Base-by-base conservation (phyloP, 139 green algal species). In the Tetraselmis striata region DNA sequence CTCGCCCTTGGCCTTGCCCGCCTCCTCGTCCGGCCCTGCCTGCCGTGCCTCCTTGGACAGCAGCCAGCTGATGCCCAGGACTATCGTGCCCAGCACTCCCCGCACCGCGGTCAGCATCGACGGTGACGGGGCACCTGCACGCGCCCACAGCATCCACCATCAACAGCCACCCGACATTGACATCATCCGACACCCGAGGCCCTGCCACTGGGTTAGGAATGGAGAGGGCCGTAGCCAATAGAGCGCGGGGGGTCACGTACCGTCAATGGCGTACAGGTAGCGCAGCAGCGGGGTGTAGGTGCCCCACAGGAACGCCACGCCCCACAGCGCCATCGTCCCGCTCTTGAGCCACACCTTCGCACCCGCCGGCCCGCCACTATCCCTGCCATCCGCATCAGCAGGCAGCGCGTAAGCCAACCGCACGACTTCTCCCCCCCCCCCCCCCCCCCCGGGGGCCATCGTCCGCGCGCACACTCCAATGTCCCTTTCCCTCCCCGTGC, bases 291-390 rank as follows among this genome's bases (percentile, higher is more conserved):
- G 81, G 23, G 67, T 76, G 45, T 84, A 84, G 2, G 81, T 84
- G 58, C 81, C 81, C 81, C 81, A 84, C 2, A 84, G 24, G 29
- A 84, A 78, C 29, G 81, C 67, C 27, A 84, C 81, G n/a, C 28
- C 25, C 26, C 74, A 1, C 23, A 84, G 74, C 27, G 25, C 26
- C 31, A 81, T 25, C 45, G 45, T 67, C 11, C 45, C 45, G 45
- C 45, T 18, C 11, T 18, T 5, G 5, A 67, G 5, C 45, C 45
- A 67, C 45, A 18, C 11, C 45, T 67, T 18, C 45, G n/a, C n/a
- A n/a, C n/a, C n/a, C n/a, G n/a, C n/a, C n/a, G n/a, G n/a, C n/a
- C n/a, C n/a, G n/a, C n/a, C n/a, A n/a, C n/a, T n/a, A n/a, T n/a
- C n/a, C n/a, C n/a, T n/a, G n/a, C n/a, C n/a, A n/a, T n/a, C n/a